Conservation (phyloP, 2,329 filamentous ascomycete genomes). For the Colletotrichum sp. region DNA sequence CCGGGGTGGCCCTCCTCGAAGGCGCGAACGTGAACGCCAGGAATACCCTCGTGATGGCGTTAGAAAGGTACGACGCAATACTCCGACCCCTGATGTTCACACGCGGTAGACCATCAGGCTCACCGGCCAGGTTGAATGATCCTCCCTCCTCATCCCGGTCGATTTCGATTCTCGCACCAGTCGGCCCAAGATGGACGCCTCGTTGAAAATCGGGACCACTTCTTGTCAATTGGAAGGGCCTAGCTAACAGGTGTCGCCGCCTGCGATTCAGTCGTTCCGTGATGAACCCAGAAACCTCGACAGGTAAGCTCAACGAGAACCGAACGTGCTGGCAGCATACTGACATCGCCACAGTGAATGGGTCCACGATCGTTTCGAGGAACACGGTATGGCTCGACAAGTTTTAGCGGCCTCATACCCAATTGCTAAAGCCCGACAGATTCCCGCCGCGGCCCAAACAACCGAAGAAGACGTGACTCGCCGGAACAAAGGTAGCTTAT, state of each 20-base stretch:
- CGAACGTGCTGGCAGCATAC: constrained; percentile 26
- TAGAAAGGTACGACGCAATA: constrained; percentile 75
- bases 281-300: constrained; percentile 72
- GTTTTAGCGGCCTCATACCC: neutral
- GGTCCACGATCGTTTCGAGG: constrained; percentile 91
- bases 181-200: neutral
- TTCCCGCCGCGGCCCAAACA: constrained; percentile 45
- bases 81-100: neutral
- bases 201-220: constrained; percentile 11
- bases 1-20: constrained; percentile 23
- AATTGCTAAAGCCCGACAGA: constrained; percentile 29
- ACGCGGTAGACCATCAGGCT: constrained; percentile 1
- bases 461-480: constrained; percentile 47
- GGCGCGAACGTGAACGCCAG: constrained; percentile 39
- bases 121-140: constrained; percentile 16
- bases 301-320: constrained; percentile 56
- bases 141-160: constrained; percentile 25
- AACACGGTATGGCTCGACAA: constrained; percentile 57
- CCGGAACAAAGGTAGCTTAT: constrained; percentile 41
- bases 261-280: constrained; percentile 63
- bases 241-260: constrained; percentile 40
- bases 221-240: constrained; percentile 12
- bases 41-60: constrained; percentile 79
- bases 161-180: neutral
- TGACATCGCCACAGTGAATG: constrained; percentile 68